These are phyloP conservation scores for Taphrina wiesneri DNA, from an alignment of 1,139 yeast species.

Conservation along the genomic window DNA sequence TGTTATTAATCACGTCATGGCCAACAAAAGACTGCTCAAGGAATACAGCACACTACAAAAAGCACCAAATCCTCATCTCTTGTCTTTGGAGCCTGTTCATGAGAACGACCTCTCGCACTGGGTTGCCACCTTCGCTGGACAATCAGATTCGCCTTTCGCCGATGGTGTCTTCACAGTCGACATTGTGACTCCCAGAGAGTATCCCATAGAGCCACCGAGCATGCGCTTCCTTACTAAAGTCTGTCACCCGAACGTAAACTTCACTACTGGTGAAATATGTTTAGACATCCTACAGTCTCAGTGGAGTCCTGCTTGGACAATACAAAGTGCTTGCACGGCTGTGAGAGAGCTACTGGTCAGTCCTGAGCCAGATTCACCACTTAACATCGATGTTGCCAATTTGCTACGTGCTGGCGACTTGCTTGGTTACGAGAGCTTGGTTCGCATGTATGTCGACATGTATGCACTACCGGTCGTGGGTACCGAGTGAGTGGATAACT, in stretches of 20 bases:
- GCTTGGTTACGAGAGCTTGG: conserved; percentile 60
- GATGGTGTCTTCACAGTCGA: conserved; percentile 59
- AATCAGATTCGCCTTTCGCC: conserved; percentile 55
- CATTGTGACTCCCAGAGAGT: conserved; percentile 55
- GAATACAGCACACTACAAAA: conserved; percentile 17
- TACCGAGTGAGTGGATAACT: background rate
- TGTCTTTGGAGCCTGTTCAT: conserved; percentile 33
- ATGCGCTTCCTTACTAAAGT: conserved; percentile 58
- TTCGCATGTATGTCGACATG: conserved; percentile 60
- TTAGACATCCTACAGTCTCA: conserved; percentile 65
- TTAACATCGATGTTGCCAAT: conserved; percentile 84
- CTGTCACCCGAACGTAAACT: conserved; percentile 74
- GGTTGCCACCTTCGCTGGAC: conserved; percentile 60
- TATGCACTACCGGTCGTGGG: conserved; percentile 41
- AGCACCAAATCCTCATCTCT: conserved; percentile 19
- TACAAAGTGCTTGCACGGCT: conserved; percentile 69
- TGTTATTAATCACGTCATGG: too few species aligned
- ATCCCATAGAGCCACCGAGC: conserved; percentile 72
- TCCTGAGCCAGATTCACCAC: conserved; percentile 85
- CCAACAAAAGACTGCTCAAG: conserved; percentile 16
- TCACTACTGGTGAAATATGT: conserved; percentile 74
- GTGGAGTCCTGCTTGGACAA: conserved; percentile 92
- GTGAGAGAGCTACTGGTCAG: conserved; percentile 65
- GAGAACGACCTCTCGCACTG: conserved; percentile 56
- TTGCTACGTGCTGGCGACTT: conserved; percentile 61